Base-by-base conservation (phyloP, 164 flowering plant genomes). In the Vitis vinifera region DNA sequence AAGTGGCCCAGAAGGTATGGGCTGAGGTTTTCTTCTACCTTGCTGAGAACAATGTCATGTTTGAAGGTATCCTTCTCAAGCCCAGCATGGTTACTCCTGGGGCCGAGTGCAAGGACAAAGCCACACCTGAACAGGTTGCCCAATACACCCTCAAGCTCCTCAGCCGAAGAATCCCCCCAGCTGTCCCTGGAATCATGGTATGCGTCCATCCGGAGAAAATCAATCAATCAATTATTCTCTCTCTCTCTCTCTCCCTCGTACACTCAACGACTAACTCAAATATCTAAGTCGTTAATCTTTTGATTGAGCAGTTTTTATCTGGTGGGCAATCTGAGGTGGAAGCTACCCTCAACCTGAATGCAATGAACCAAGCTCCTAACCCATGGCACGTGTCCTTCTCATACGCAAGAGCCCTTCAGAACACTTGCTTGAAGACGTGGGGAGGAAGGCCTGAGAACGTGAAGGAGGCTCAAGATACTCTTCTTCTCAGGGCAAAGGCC, bases 1-100 rank as follows among this genome's bases (percentile, higher is more conserved):
- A 85, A 57, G 86, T 85, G 23, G 82, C 86, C 13, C 56, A 83
- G 67, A 72, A 80, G 71, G 88, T 84, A 31, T 81, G 86, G 84
- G 83, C 85, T 8, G 88, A 82, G 68, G 87, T 80, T 2, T 86
- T 80, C 81, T 83, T 73, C 73, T 76, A 78, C 80, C 79, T 78
- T 9, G 86, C 85, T 1, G 70, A 86, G 65, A 76, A 84, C 80
- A 78, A 84, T 71, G 89, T 84, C 50, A 3, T 80, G 77, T 79
- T 83, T 58, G 85, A 85, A 70, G 85, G 87, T 30, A 85, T 78
- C 65, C 85, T 85, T 47, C 73, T 85, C 13, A 85, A 85, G 72
- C 89, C 87, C 3, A 85, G 80, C 85, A 85, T 85, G 89, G 89
- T 85, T 8, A 85, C 87, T 49, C 85, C 89, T 19, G 87, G 89